Evolutionary conservation across 2,329 filamentous ascomycete genomes (phyloP).

Genomic region (Aspergillus transmontanensis): DNA sequence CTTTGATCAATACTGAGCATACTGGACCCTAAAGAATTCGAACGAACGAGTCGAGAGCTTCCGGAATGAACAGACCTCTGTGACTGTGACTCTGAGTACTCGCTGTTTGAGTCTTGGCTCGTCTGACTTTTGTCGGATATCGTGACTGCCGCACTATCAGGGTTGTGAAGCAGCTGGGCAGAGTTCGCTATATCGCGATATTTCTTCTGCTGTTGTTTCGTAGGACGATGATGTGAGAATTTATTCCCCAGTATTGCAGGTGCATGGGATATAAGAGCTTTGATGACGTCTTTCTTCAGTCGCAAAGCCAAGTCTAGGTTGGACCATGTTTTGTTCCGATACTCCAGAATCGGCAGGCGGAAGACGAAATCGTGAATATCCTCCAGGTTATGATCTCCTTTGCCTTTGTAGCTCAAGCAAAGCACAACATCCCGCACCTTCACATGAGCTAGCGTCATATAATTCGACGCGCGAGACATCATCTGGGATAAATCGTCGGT

Average conservation of each 20-base stretch:
- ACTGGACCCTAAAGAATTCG: slow-evolving; percentile 39
- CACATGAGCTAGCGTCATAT: slow-evolving; percentile 96
- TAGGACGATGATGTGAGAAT: slow-evolving; percentile 84
- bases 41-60: slow-evolving; percentile 39
- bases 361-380: slow-evolving; percentile 98
- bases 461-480: slow-evolving; percentile 92
- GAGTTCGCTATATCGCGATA: slow-evolving; percentile 83
- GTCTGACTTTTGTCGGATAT: slow-evolving; percentile 36
- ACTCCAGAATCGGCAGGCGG: slow-evolving; percentile 89
- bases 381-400: slow-evolving; percentile 90
- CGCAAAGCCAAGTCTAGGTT: slow-evolving; percentile 92
- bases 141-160: slow-evolving; percentile 31
- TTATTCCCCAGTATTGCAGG: slow-evolving; percentile 98
- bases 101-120: slow-evolving; percentile 43
- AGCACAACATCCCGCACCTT: slow-evolving; percentile 94
- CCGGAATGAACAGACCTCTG: slow-evolving; percentile 40
- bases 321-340: slow-evolving; percentile 98
- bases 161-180: slow-evolving; percentile 63
- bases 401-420: slow-evolving; percentile 95
- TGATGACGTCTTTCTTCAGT: slow-evolving; percentile 91
- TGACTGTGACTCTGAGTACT: slow-evolving; percentile 39
- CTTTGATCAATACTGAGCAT: slow-evolving; percentile 28
- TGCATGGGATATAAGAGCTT: slow-evolving; percentile 90
- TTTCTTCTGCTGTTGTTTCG: slow-evolving; percentile 73
- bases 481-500: slow-evolving; percentile 94